A percentile compares a stretch with the other conserved stretches of the same genome.
These are phyloP conservation scores for Rugonectria rugulosa DNA, from an alignment of 2,329 filamentous ascomycete species.

Conservation along the genomic window DNA sequence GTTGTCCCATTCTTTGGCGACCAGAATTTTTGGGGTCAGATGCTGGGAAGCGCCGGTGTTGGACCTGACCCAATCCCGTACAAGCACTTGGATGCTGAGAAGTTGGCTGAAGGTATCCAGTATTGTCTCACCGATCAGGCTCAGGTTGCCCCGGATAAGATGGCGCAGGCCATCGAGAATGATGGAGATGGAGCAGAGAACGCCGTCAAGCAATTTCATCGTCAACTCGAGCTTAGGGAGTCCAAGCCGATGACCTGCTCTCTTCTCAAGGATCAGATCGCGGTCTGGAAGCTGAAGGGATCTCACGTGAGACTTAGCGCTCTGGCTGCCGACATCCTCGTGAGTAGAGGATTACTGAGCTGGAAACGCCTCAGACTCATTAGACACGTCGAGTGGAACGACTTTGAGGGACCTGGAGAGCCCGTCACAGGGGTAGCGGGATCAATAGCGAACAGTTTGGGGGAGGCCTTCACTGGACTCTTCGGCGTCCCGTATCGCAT, in stretches of 20 bases:
- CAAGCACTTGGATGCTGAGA: slow-evolving; percentile 69
- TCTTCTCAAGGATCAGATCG: slow-evolving; percentile 67
- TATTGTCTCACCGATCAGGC: slow-evolving; percentile 71
- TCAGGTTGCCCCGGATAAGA: slow-evolving; percentile 60
- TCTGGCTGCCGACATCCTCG: slow-evolving; percentile 70
- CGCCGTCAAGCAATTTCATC: slow-evolving; percentile 72
- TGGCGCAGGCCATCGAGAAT: slow-evolving; percentile 66
- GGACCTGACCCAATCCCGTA: slow-evolving; percentile 74
- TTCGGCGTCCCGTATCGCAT: slow-evolving; percentile 69
- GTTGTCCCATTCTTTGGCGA: slow-evolving; percentile 83
- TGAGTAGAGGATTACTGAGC: slow-evolving; percentile 65
- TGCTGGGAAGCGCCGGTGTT: slow-evolving; percentile 69
- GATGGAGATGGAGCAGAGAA: slow-evolving; percentile 75
- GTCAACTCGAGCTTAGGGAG: slow-evolving; percentile 61
- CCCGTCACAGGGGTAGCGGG: slow-evolving; percentile 72
- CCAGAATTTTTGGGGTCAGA: slow-evolving; percentile 79
- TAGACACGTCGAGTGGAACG: slow-evolving; percentile 76
- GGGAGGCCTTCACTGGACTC: slow-evolving; percentile 67
- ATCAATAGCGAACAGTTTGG: slow-evolving; percentile 65
- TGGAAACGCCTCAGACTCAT: slow-evolving; percentile 71
- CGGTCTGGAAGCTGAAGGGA: slow-evolving; percentile 71
- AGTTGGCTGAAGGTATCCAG: slow-evolving; percentile 74
- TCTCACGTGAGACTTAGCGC: slow-evolving; percentile 68
- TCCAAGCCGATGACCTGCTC: slow-evolving; percentile 69
- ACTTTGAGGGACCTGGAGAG: slow-evolving; percentile 78